Evolutionary conservation across 2,329 filamentous ascomycete genomes (phyloP).

Genomic region (Colletotrichum viniferum): DNA sequence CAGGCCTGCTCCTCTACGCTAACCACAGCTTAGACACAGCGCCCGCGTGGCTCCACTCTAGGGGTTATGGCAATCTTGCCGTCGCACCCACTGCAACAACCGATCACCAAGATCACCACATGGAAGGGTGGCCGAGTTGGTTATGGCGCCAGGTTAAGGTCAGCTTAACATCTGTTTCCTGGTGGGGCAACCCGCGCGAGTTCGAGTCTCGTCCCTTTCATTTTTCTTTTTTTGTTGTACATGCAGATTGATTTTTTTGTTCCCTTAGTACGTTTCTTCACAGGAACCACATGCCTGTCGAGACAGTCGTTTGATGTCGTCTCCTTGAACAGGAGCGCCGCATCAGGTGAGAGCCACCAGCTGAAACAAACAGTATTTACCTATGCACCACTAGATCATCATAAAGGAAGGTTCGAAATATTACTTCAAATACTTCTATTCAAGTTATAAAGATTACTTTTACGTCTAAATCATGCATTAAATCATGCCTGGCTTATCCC

Average conservation of each 20-base stretch:
- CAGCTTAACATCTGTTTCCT: slow-evolving; percentile 21
- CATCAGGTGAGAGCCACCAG: too few species aligned
- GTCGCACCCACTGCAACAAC: accelerated
- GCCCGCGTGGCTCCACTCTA: background rate
- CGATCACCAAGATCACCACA: background rate
- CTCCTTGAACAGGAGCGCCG: too few species aligned
- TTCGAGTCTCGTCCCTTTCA: slow-evolving; percentile 23
- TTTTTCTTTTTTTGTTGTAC: background rate
- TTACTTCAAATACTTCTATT: background rate
- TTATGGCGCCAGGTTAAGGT: slow-evolving; percentile 23
- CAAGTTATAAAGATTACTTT: background rate
- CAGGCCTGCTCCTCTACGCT: background rate
- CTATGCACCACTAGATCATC: background rate
- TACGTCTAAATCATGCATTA: background rate
- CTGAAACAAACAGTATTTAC: too few species aligned
- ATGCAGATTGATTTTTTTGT: background rate
- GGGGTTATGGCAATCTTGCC: background rate
- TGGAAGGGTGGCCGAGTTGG: slow-evolving; percentile 22
- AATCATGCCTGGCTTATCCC: background rate
- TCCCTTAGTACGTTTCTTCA: background rate
- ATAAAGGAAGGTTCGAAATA: accelerated
- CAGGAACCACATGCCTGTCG: background rate
- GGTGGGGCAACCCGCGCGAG: slow-evolving; percentile 22
- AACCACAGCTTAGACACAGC: background rate
- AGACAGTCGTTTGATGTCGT: background rate